Evolutionary conservation across 805 yeast species (phyloP).

Genomic region (Ogataea siamensis): DNA sequence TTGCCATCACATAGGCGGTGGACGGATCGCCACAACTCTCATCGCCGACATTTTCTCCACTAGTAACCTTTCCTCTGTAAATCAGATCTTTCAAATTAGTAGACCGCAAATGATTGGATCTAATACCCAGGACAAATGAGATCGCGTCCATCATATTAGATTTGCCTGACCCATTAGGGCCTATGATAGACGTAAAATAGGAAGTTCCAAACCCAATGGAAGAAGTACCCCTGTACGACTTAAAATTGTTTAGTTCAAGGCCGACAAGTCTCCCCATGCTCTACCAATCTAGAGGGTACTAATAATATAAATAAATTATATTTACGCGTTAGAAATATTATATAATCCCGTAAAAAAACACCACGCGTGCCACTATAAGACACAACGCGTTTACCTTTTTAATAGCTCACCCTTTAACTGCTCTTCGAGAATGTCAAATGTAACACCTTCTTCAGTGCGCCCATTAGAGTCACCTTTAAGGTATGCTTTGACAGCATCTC

Average conservation of each 20-base stretch:
- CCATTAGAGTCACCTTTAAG: constrained; percentile 40
- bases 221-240: constrained; percentile 80
- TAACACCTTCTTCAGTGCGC: constrained; percentile 24
- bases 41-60: constrained; percentile 26
- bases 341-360: no score
- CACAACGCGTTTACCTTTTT: constrained; percentile 3
- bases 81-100: constrained; percentile 70
- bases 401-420: constrained; percentile 2
- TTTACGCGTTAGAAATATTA: constrained; percentile 8
- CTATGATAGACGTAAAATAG: constrained; percentile 85
- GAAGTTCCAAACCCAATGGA: constrained; percentile 80
- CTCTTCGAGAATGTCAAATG: constrained; percentile 20
- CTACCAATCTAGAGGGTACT: not conserved
- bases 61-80: constrained; percentile 63
- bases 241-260: constrained; percentile 80
- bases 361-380: no score
- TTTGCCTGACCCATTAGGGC: constrained; percentile 99
- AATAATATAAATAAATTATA: not conserved
- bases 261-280: constrained; percentile 81
- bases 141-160: constrained; percentile 96
- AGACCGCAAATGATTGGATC: constrained; percentile 74
- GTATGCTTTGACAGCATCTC: constrained; percentile 54
- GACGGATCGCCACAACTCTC: constrained; percentile 38
- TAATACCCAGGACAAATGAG: constrained; percentile 86
- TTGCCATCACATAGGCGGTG: constrained; percentile 73